Base-by-base conservation (phyloP, 1,139 yeast species). In the Debaryomycetaceae sp. region DNA sequence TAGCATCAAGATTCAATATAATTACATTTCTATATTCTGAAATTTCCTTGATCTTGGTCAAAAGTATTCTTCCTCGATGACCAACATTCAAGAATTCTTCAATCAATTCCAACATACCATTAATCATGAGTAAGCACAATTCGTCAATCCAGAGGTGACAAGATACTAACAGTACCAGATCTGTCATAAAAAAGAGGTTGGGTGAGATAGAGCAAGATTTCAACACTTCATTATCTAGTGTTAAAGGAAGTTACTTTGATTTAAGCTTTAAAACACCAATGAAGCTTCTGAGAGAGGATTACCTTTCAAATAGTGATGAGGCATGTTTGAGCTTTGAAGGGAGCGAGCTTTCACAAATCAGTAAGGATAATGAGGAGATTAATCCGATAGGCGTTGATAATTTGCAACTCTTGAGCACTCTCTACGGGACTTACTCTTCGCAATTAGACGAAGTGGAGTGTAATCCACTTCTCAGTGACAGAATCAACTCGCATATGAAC, bases 391-490 rank as follows among this genome's bases (percentile, higher is more conserved):
- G 22, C 9, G 38, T 43, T 35, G 36, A 43, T 30, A 38, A 43
- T 31, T 23, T 44, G 13, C 31, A 24, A 14, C 42, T 41, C 23
- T 24, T 44, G 22, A 41, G 44, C 35, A 35, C 23, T 13, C 17
- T 14, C 8, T 13, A 34, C n/a, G 37, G n/a, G 37, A n/a, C 37
- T 9, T 14, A 34, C n/a, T 20, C 17, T 9, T 8, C 9, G n/a
- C 2, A 3, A n/a, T 13, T 34, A 34, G n/a, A 34, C 17, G 37
- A 43, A 14, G 42, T 52, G 11, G 46, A 50, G 17, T 47, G 62
- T 14, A 60, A 53, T 40, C 47, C 50, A 14, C 48, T 56, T 23
- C 61, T 55, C 42, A 58, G 55, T 35, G 64, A 60, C 39, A 48
- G 63, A 33, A 42, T 60, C 9, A 38, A 42, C 36, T 55, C 50